phyloP scores from a whole-genome alignment of 768 basidiomycete species.

The Phaeotremella fagi region DNA sequence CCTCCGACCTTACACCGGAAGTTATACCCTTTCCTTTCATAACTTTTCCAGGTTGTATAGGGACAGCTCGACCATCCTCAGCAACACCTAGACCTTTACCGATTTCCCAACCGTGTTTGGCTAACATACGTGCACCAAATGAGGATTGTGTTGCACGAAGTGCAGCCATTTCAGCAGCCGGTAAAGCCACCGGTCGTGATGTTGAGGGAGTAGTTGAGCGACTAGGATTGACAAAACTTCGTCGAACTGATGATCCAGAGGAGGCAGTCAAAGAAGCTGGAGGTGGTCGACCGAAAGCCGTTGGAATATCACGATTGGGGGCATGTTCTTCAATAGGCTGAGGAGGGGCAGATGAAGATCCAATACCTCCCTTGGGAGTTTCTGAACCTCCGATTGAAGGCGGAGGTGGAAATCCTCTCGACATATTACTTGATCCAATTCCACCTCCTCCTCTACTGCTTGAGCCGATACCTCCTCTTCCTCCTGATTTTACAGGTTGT shows the following conservation, averaged over 20 bases:
- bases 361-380: slow-evolving; percentile 21
- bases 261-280: slow-evolving; percentile 9
- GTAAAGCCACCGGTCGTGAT: slow-evolving; percentile 54
- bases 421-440: slow-evolving; percentile 16
- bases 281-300: slow-evolving; percentile 26
- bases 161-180: slow-evolving; percentile 66
- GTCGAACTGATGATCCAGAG: slow-evolving; percentile 13
- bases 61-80: slow-evolving; percentile 45
- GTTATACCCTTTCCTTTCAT: slow-evolving; percentile 42
- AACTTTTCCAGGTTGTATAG: slow-evolving; percentile 37
- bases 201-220: slow-evolving; percentile 44
- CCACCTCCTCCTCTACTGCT: slow-evolving; percentile 15
- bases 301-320: slow-evolving; percentile 7
- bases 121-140: slow-evolving; percentile 82
- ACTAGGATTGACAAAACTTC: slow-evolving; percentile 21
- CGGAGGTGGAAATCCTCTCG: neutral
- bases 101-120: slow-evolving; percentile 91
- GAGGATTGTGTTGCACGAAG: slow-evolving; percentile 71
- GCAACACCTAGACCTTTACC: slow-evolving; percentile 51
- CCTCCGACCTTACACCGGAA: slow-evolving; percentile 46
- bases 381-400: neutral
- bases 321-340: slow-evolving; percentile 22
- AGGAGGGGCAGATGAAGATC: slow-evolving; percentile 28
- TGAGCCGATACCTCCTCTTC: slow-evolving; percentile 23
- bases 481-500: neutral